Evolutionary conservation across 1,284 basidiomycete genomes (phyloP).

Genomic region (Waitea zeae): DNA sequence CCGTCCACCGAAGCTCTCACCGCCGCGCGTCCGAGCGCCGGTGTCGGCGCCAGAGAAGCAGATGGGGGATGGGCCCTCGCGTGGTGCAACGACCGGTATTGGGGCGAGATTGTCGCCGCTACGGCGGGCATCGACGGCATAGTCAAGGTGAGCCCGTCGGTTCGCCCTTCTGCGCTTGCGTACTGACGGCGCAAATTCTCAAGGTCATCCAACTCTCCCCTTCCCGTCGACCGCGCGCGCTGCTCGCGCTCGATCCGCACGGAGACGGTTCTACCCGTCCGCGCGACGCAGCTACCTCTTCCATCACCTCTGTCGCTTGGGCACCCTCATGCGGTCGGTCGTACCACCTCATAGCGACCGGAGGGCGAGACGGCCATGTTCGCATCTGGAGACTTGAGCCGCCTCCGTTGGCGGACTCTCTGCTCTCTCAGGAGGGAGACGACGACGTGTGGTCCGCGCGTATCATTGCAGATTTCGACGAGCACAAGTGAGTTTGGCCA

Average conservation of each 20-base stretch:
- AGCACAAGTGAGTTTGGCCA: slow-evolving; percentile 40
- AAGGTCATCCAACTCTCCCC: slow-evolving; percentile 43
- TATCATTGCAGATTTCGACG: slow-evolving; percentile 73
- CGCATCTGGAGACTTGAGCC: slow-evolving; percentile 75
- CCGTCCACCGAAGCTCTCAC: no score
- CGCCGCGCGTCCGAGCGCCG: no score
- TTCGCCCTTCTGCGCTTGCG: no score
- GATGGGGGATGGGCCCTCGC: slow-evolving; percentile 84
- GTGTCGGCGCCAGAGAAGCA: slow-evolving; percentile 53
- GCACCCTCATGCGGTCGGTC: slow-evolving; percentile 82
- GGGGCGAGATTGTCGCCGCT: slow-evolving; percentile 77
- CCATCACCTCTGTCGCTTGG: slow-evolving; percentile 76
- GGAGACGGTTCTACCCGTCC: slow-evolving; percentile 12
- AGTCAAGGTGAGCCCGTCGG: slow-evolving; percentile 60
- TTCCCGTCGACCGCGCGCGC: slow-evolving; percentile 22
- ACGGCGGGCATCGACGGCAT: slow-evolving; percentile 54
- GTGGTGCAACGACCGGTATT: slow-evolving; percentile 89
- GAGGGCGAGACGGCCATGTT: slow-evolving; percentile 71
- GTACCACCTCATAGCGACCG: slow-evolving; percentile 84
- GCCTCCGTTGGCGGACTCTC: slow-evolving; percentile 15
- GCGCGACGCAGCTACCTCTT: slow-evolving; percentile 23
- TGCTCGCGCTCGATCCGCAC: slow-evolving; percentile 17
- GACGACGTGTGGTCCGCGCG: slow-evolving; percentile 52
- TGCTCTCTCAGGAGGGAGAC: slow-evolving; percentile 20
- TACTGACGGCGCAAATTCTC: no score